Evolutionary conservation across 2,329 filamentous ascomycete species (phyloP), one percentile per base, ranked within the genome.

Genomic region (Aspergillus fumigatiaffinis): DNA sequence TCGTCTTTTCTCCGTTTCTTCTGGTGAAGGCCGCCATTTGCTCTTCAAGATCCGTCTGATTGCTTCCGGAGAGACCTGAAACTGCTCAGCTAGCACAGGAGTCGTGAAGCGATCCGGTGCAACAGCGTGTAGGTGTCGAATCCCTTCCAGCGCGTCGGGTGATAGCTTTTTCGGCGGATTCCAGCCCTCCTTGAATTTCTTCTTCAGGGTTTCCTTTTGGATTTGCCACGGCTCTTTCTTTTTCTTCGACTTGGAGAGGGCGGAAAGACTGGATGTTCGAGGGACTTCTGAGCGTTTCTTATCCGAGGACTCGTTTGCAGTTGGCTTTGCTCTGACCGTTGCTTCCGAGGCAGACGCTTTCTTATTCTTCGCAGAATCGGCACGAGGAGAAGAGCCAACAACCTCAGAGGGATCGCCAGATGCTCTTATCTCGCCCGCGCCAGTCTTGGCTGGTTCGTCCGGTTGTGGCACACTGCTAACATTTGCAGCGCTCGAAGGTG

Each of bases 101-200:
- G 89, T 95, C 3, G 88, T 89, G 77, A 92, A 97, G 56, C 83
- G 81, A 2, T 88, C 82, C 0, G 93, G 91, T 61, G 91, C 88
- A 65, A 91, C 87, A 26, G 82, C 78, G 72, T 97, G 86, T 35
- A 99, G 80, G 21, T 90, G 87, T 46, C 92, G 87, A 65, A 99
- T 96, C 46, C 92, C 92, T n/a, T 90, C 87, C 32, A 97, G 80
- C 1, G 92, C 91, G 73, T 97, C 93, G 0, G 94, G 94, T 0
- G 94, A 97, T 9, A 99, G 82, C 57, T 87, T 87, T 74, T 96
- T 97, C 51, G 84, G 83, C 29, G 94, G 93, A 28, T 82, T 82
- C 92, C 93, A 99, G 9, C 87, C 77, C 42, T 76, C 86, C 7
- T 87, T 84, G 63, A 97, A 94, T 69, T 97, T 99, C 59, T 84